Evolutionary conservation across 2,329 filamentous ascomycete genomes (phyloP).

Genomic region (Claviceps sp.): DNA sequence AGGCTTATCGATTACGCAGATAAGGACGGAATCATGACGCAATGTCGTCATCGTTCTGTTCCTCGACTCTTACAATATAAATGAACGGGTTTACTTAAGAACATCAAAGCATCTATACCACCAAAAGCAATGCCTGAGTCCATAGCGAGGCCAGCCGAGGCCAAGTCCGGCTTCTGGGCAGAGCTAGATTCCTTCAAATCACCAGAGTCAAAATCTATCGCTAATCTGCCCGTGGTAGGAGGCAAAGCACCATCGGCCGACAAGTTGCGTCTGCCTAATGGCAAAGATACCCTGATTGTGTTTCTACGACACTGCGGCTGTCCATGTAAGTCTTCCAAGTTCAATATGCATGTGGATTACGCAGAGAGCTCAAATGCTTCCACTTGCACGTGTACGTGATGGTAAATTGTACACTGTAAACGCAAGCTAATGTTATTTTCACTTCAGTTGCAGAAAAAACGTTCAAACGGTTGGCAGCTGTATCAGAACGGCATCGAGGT

Average conservation of each 20-base stretch:
- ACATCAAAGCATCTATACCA: not conserved
- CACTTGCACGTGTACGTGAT: no score
- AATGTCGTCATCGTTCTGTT: not conserved
- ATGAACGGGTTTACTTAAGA: no score
- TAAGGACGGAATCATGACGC: not conserved
- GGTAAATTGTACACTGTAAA: no score
- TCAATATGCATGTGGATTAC: no score
- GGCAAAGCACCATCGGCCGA: conserved; percentile 39
- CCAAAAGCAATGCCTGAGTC: conserved; percentile 1
- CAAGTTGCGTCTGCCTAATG: conserved; percentile 36
- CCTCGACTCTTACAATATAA: not conserved
- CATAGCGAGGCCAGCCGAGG: not conserved
- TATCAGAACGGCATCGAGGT: conserved; percentile 34
- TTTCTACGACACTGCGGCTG: conserved; percentile 65
- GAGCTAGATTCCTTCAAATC: conserved; percentile 29
- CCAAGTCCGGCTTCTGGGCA: conserved; percentile 17
- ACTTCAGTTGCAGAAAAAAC: conserved; percentile 52
- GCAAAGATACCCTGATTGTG: conserved; percentile 46
- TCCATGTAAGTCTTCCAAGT: conserved; percentile 41
- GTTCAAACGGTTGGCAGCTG: conserved; percentile 38
- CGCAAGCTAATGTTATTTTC: no score
- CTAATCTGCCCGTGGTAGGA: conserved; percentile 37
- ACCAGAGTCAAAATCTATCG: conserved; percentile 27
- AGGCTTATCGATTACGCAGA: not conserved
- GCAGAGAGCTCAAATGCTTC: no score